Conservation (phyloP, 1,139 yeast species). For the Candida buenavistaensis region DNA sequence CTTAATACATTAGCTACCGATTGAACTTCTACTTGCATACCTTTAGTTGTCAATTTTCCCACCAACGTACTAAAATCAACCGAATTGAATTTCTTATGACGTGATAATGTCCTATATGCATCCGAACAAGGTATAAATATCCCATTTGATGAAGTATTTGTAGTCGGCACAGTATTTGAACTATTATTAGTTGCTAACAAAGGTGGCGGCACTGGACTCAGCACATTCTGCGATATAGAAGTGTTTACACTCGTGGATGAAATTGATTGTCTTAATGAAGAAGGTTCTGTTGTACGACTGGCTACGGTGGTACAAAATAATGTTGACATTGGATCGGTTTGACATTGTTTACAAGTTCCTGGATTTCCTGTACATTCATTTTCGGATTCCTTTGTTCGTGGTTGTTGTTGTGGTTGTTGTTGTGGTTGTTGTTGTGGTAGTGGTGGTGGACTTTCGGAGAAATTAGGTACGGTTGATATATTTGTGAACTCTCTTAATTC, state of each 20-base stretch:
- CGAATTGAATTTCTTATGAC: conserved; percentile 72
- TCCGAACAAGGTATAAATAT: conserved; percentile 85
- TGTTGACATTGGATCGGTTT: conserved; percentile 84
- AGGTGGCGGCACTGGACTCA: conserved; percentile 20
- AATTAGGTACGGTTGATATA: conserved; percentile 42
- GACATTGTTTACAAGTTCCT: conserved; percentile 85
- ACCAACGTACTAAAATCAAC: conserved; percentile 76
- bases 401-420: conserved; percentile 2
- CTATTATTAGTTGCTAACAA: conserved; percentile 9
- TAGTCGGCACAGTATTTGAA: conserved; percentile 7
- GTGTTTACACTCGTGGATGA: conserved; percentile 15
- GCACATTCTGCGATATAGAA: conserved; percentile 19
- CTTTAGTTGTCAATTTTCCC: conserved; percentile 74
- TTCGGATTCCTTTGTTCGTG: conserved; percentile 10
- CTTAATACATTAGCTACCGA: conserved; percentile 81
- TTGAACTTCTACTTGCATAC: conserved; percentile 87
- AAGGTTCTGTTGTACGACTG: conserved; percentile 27
- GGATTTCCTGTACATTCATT: conserved; percentile 83
- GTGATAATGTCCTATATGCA: conserved; percentile 79
- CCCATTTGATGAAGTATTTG: conserved; percentile 10
- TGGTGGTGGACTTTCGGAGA: conserved; percentile 21
- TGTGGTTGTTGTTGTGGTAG: too few relatives aligned
- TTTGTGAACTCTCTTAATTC: conserved; percentile 49
- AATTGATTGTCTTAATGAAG: conserved; percentile 10
- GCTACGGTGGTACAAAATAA: conserved; percentile 86